A percentile compares a stretch with the other conserved stretches of the same genome.
Evolutionary conservation across 2,329 filamentous ascomycete species (phyloP).

Genomic region (Cladorrhinum sp.): DNA sequence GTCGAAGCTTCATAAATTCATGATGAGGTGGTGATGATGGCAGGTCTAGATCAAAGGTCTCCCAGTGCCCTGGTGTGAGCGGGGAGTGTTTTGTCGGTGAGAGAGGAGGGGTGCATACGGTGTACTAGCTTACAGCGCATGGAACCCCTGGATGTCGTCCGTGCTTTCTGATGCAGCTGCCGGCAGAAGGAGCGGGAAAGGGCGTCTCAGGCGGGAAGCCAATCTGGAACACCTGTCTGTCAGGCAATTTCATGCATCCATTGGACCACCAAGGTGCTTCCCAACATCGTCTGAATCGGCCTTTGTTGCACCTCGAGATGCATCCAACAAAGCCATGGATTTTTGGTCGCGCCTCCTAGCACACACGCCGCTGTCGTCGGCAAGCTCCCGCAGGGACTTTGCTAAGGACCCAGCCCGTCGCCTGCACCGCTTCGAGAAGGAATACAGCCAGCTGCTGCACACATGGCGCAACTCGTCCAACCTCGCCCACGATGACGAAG

Average conservation of each 20-base stretch:
- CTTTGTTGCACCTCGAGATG: conserved; percentile 39
- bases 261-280: conserved; percentile 9
- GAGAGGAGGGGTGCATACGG: not conserved
- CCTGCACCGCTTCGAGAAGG: conserved; percentile 64
- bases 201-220: conserved; percentile 11
- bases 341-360: conserved; percentile 68
- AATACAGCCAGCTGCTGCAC: conserved; percentile 61
- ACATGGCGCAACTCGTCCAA: conserved; percentile 62
- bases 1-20: not conserved
- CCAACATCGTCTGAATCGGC: conserved; percentile 13
- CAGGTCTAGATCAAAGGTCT: not conserved
- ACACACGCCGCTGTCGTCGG: conserved; percentile 56
- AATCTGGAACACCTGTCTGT: conserved; percentile 25
- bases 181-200: conserved; percentile 1
- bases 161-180: conserved; percentile 12
- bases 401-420: conserved; percentile 62
- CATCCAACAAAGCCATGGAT: conserved; percentile 50
- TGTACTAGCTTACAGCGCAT: conserved; percentile 6
- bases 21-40: not conserved
- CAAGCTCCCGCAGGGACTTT: conserved; percentile 55
- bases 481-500: conserved; percentile 57
- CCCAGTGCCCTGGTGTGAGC: not conserved
- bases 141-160: conserved; percentile 9
- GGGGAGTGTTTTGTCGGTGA: not conserved
- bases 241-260: conserved; percentile 31